A percentile compares a stretch with the other conserved stretches of the same genome.
Evolutionary conservation across 2,329 filamentous ascomycete species (phyloP).

Genomic region (Stylonectria norvegica): DNA sequence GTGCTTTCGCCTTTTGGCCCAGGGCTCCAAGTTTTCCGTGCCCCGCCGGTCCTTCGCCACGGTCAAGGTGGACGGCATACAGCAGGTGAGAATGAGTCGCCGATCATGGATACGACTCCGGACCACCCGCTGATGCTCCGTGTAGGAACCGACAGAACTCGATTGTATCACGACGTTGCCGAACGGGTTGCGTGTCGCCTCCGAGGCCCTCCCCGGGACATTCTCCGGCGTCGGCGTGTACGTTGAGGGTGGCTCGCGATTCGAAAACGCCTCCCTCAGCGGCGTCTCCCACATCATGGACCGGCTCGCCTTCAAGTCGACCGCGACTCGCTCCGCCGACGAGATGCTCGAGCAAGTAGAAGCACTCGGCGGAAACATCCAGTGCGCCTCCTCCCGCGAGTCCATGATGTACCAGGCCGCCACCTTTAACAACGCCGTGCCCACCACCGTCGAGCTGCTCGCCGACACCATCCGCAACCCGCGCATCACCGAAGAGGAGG

Average conservation of each 20-base stretch:
- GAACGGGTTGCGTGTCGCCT: slow-evolving; percentile 92
- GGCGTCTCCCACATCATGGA: slow-evolving; percentile 97
- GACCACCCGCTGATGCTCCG: slow-evolving; percentile 2
- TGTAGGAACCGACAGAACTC: slow-evolving; percentile 77
- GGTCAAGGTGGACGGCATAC: slow-evolving; percentile 35
- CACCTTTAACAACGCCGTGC: slow-evolving; percentile 91
- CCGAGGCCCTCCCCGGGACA: slow-evolving; percentile 88
- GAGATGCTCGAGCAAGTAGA: slow-evolving; percentile 86
- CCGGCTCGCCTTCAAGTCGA: slow-evolving; percentile 89
- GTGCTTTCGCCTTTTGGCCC: slow-evolving; percentile 23
- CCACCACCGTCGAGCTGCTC: slow-evolving; percentile 75
- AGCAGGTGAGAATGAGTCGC: slow-evolving; percentile 26
- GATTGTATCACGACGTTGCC: slow-evolving; percentile 83
- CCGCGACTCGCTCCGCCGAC: slow-evolving; percentile 67
- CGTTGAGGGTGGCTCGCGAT: slow-evolving; percentile 90
- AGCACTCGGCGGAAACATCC: slow-evolving; percentile 88
- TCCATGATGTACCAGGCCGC: slow-evolving; percentile 98
- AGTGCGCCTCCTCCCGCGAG: slow-evolving; percentile 92
- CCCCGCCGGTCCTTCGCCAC: slow-evolving; percentile 31
- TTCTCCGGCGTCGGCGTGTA: slow-evolving; percentile 96
- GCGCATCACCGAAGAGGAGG: slow-evolving; percentile 79
- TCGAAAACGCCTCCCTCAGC: slow-evolving; percentile 79
- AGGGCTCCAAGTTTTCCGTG: slow-evolving; percentile 20
- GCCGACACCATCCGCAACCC: slow-evolving; percentile 93
- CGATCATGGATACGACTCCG: not conserved